Evolutionary conservation across 805 yeast genomes (phyloP), one percentile per base, ranked within the genome.

Genomic region (Schizosaccharomyces cryophilus): DNA sequence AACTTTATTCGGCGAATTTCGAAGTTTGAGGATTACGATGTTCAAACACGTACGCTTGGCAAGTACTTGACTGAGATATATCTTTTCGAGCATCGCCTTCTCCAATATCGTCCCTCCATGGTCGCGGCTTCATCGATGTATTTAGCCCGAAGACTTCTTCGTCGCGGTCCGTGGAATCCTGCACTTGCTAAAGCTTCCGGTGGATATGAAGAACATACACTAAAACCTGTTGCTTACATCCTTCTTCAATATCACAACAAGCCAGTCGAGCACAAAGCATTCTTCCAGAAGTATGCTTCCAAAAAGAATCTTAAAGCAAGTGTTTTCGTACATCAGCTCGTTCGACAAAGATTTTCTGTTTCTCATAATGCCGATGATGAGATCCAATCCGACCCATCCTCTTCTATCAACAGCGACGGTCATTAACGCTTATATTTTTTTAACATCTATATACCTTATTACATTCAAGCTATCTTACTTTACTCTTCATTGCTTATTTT

Each of bases 61-160:
- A 90, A 90, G 72, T 90, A 90, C 71, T 80, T 90, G 66, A 75
- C 93, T 66, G 98, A 90, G 70, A 79, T 88, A 38, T 85, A 96
- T 29, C 77, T 90, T 45, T 85, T 93, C 94, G 97, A 93, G 70
- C 79, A 84, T 61, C 77, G 85, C 65, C 84, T 90, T 67, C 88
- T 90, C 51, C 84, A 87, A 3, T 80, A 93, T 4, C 87, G 84
- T 62, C 95, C 97, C 59, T 84, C 95, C 68, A 88, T 95, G 95
- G 75, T 87, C 61, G 96, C 97, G 5, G 95, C 96, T 2, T 90
- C 95, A n/a, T 83, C 96, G 1, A 95, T 89, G 72, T 89, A 82
- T 69, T 75, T 90, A 65, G 80, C 95, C 62, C 78, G 94, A 61
- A 76, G 80, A 62, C 77, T 90, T 70, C 77, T 93, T 63, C 81